phyloP scores from a whole-genome alignment of 345 rosid species.

The Euphorbia peplus region DNA sequence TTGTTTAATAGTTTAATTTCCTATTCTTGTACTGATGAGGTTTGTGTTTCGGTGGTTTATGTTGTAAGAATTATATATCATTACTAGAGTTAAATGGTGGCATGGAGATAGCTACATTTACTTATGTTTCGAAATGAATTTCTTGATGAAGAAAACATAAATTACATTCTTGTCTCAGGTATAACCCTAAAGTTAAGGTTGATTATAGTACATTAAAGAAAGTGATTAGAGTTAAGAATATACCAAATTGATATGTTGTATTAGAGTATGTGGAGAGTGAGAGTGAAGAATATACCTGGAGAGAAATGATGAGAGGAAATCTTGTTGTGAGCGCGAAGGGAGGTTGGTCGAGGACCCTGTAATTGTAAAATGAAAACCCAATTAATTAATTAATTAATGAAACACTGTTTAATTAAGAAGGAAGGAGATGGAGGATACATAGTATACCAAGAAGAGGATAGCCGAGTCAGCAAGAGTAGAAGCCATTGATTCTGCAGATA shows the following conservation, averaged over 20 bases:
- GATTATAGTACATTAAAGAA: no score
- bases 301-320: constrained; percentile 46
- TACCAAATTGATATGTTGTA: neutral
- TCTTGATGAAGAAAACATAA: no score
- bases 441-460: constrained; percentile 49
- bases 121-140: neutral
- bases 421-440: neutral
- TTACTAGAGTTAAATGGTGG: neutral
- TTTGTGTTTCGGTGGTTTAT: no score
- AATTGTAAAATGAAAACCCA: constrained; percentile 26
- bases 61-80: no score
- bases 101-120: neutral
- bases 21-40: no score
- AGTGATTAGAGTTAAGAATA: no score
- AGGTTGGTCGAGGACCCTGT: constrained; percentile 62
- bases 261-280: neutral
- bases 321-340: constrained; percentile 40
- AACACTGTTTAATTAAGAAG: constrained; percentile 16
- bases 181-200: no score
- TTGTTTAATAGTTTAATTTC: no score
- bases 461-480: constrained; percentile 59
- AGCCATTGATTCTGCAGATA: constrained; percentile 20
- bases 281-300: constrained; percentile 40
- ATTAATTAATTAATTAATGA: no score
- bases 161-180: no score